Percentiles rank a stretch among this genome's conserved stretches.
phyloP scores from a whole-genome alignment of 2,329 filamentous ascomycete genomes.

The Dendryphion nanum region DNA sequence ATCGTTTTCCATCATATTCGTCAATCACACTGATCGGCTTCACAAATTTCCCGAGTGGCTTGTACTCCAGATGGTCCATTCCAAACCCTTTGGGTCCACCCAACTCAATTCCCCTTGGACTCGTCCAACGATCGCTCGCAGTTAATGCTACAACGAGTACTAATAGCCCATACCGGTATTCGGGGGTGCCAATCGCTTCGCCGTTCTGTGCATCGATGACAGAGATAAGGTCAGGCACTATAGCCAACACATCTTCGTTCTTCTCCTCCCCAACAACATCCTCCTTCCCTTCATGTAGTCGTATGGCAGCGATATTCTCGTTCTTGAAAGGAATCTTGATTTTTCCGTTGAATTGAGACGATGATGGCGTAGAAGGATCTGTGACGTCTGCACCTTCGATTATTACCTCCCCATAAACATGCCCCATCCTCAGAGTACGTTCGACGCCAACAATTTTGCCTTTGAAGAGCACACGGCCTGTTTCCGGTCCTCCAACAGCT shows the following conservation, averaged over 20 bases:
- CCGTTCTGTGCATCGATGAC: constrained; percentile 51
- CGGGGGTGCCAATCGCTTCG: constrained; percentile 52
- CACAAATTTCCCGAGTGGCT: constrained; percentile 51
- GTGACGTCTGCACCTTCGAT: constrained; percentile 30
- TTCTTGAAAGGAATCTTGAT: constrained; percentile 72
- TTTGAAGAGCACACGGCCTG: constrained; percentile 43
- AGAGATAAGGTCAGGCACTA: constrained; percentile 51
- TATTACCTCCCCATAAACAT: constrained; percentile 44
- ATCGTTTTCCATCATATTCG: no score
- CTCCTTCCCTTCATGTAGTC: constrained; percentile 21
- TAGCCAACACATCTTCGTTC: constrained; percentile 45
- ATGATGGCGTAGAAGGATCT: not conserved
- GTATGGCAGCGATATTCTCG: constrained; percentile 64
- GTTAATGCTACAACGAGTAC: constrained; percentile 56
- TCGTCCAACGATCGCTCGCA: constrained; percentile 56
- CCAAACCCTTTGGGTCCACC: constrained; percentile 53
- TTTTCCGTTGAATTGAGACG: constrained; percentile 36
- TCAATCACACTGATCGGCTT: constrained; percentile 56
- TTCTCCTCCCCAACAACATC: constrained; percentile 29
- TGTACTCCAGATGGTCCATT: constrained; percentile 49
- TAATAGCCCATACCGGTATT: constrained; percentile 54
- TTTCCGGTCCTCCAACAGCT: constrained; percentile 40
- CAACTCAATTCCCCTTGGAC: constrained; percentile 48
- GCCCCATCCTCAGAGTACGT: constrained; percentile 41
- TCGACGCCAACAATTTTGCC: constrained; percentile 48